Evolutionary conservation across 1,139 yeast genomes (phyloP), one percentile per base, ranked within the genome.

Genomic region (Candida freyschussii): DNA sequence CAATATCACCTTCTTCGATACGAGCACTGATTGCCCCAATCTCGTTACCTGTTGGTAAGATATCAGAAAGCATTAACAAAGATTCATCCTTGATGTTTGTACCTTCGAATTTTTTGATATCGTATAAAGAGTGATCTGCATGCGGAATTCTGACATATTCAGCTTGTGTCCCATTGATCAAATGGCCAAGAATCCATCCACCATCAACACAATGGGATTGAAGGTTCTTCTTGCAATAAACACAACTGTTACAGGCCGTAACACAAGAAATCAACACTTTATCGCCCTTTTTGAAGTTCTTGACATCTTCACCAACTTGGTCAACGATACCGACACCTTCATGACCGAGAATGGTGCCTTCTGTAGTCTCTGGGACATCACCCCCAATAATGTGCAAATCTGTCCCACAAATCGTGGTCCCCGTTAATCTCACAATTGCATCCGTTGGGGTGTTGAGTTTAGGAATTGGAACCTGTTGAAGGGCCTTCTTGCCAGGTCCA

Each of bases 201-300:
- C 69, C 68, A 23, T 58, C 56, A 10, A 42, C 34, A 45, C 72
- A 67, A 41, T 66, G 72, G 3, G 69, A 50, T 48, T 66, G 72
- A 13, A 66, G 45, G 26, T 55, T 40, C 24, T 41, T 50, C 33
- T 54, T 52, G 50, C 85, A 78, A 45, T 74, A 65, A 29, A 59
- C 51, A 55, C 85, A 78, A 2, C 48, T 37, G 17, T 69, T 69
- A 57, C 85, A 78, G 2, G 78, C 52, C 10, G 69, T 62, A 39
- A 67, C 62, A 47, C 72, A 66, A 1, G 71, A 64, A 23, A 63
- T 62, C 24, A 68, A 47, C 17, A 70, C 72, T 25, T 66, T 62
- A 45, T 72, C 74, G 33, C 72, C 72, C 15, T 43, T 43, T 28
- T 59, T 57, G 47, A 67, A 63, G 7, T 57, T 53, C 4, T 44